phyloP scores from a whole-genome alignment of 1,284 basidiomycete genomes.

The Sphaerobolus stellatus region DNA sequence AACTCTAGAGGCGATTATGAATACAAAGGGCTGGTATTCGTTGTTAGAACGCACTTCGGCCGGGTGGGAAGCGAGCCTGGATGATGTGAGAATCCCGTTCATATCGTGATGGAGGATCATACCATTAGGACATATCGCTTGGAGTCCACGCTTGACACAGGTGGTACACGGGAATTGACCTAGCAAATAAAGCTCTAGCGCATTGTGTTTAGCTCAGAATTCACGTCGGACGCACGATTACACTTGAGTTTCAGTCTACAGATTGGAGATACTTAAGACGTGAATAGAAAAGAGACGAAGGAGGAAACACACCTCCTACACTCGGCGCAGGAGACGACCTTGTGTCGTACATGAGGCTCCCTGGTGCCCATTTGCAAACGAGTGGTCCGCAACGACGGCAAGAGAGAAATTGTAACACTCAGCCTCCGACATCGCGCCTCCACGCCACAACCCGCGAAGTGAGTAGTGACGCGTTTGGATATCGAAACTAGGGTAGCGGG shows the following conservation, averaged over 20 bases:
- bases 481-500: too few relatives aligned
- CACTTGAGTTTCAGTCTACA: constrained; percentile 67
- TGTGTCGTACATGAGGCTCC: too few relatives aligned
- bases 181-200: background rate
- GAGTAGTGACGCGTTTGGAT: too few relatives aligned
- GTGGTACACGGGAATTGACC: constrained; percentile 59
- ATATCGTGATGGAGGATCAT: background rate
- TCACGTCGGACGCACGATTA: constrained; percentile 53
- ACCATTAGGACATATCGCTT: constrained; percentile 69
- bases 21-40: background rate
- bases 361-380: too few relatives aligned
- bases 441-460: too few relatives aligned
- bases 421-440: too few relatives aligned
- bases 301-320: constrained; percentile 50
- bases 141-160: constrained; percentile 66
- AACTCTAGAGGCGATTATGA: background rate
- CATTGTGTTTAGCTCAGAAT: too few relatives aligned
- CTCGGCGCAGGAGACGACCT: constrained; percentile 63
- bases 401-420: too few relatives aligned
- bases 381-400: too few relatives aligned
- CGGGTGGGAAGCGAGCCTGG: constrained; percentile 4
- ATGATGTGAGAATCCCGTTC: too few relatives aligned
- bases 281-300: constrained; percentile 11
- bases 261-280: background rate
- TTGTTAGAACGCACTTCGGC: background rate